Evolutionary conservation across 202 grass and related monocot species (phyloP).

Genomic region (Zizania palustris): DNA sequence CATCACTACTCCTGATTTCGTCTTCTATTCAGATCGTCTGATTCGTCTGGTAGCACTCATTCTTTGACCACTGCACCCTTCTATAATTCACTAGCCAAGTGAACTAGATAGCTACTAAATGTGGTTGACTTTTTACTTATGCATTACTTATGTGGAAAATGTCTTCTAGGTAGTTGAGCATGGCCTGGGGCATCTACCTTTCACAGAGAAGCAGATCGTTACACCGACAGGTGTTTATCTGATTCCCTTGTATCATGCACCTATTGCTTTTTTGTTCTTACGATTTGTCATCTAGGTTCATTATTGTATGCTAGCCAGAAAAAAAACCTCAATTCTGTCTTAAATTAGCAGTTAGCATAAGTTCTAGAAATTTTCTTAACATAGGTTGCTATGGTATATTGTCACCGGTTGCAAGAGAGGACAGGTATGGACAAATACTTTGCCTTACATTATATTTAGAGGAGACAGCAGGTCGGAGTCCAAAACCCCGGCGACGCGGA

Average conservation of each 20-base stretch:
- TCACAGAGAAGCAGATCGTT: conserved; percentile 89
- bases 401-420: too few relatives aligned
- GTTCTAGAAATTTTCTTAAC: neutral
- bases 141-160: conserved; percentile 28
- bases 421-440: too few relatives aligned
- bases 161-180: conserved; percentile 87
- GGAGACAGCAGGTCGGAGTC: too few relatives aligned
- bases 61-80: conserved; percentile 27
- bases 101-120: conserved; percentile 26
- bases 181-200: conserved; percentile 94
- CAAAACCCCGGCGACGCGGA: too few relatives aligned
- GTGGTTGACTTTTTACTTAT: conserved; percentile 10
- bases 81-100: conserved; percentile 23
- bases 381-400: neutral
- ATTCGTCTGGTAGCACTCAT: conserved; percentile 74
- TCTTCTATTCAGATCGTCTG: conserved; percentile 96
- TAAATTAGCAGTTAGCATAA: conserved; percentile 12
- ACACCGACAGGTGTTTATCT: conserved; percentile 82
- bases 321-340: neutral
- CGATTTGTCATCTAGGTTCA: neutral
- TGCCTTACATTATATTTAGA: too few relatives aligned
- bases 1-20: conserved; percentile 90
- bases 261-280: neutral
- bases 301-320: conserved; percentile 12
- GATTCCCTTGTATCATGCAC: neutral